Conservation (phyloP, 225 moss, liverwort and hornwort genomes). For the Physcomitrium patens region DNA sequence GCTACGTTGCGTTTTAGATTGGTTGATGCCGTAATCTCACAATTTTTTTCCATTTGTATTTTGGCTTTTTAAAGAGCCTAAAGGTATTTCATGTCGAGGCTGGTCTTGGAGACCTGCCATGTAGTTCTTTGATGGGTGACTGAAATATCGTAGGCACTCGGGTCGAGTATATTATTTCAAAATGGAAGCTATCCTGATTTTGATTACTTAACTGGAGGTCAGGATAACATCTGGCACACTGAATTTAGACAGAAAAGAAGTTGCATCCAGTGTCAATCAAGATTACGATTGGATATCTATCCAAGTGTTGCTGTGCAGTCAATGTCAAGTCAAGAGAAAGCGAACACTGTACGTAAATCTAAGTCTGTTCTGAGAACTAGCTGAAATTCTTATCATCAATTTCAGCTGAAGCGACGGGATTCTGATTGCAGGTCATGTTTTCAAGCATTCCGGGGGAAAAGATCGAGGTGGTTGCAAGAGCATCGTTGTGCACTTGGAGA, state of each 20-base stretch:
- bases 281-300: not conserved
- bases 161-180: too few species aligned
- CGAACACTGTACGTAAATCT: not conserved
- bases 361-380: not conserved
- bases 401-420: not conserved
- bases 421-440: not conserved
- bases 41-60: too few species aligned
- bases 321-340: not conserved
- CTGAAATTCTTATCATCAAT: not conserved
- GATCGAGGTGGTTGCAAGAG: slow-evolving; percentile 15
- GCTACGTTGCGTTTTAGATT: too few species aligned
- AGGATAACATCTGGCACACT: not conserved
- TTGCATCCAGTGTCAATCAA: not conserved
- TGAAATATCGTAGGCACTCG: too few species aligned
- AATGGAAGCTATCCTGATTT: not conserved
- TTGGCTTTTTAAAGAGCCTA: too few species aligned
- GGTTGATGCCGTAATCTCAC: too few species aligned
- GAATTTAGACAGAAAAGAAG: not conserved
- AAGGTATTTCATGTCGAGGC: too few species aligned
- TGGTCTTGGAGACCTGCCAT: too few species aligned
- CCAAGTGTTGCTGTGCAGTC: not conserved
- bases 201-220: not conserved
- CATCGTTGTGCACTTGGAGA: not conserved
- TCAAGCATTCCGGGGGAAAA: slow-evolving; percentile 19
- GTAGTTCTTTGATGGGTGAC: too few species aligned